Conservation (phyloP, 1,284 basidiomycete species). For the Meira nashicola region DNA sequence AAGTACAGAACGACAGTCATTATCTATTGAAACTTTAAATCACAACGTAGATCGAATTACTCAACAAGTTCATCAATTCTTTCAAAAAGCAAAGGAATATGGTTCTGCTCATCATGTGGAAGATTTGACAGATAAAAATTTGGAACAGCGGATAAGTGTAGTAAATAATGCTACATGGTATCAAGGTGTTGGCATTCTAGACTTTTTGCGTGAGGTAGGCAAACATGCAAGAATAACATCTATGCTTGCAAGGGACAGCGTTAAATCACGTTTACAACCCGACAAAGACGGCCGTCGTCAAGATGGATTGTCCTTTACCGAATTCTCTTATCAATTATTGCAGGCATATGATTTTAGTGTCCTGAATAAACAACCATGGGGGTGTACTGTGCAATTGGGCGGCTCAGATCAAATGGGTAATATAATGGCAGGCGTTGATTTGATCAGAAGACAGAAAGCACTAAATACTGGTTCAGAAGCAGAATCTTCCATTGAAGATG, state of each 20-base stretch:
- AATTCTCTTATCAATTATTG: conserved; percentile 93
- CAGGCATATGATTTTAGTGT: conserved; percentile 92
- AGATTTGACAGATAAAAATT: not conserved
- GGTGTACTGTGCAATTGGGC: conserved; percentile 83
- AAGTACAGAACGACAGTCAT: conserved; percentile 71
- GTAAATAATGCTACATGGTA: conserved; percentile 86
- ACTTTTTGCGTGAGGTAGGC: conserved; percentile 79
- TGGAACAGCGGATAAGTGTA: conserved; percentile 13
- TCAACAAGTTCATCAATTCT: conserved; percentile 67
- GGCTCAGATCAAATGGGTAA: conserved; percentile 99
- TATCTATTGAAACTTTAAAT: conserved; percentile 62
- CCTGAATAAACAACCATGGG: conserved; percentile 61
- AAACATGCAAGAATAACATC: conserved; percentile 74
- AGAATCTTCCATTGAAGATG: not conserved
- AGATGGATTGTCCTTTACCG: conserved; percentile 82
- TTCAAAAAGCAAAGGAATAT: conserved; percentile 63
- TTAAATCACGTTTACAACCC: conserved; percentile 55
- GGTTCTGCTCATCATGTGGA: conserved; percentile 27
- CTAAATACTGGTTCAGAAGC: conserved; percentile 16
- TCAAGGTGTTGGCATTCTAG: conserved; percentile 66
- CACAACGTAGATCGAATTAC: conserved; percentile 68
- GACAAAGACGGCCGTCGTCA: conserved; percentile 45
- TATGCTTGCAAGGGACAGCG: conserved; percentile 88
- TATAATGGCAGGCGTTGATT: conserved; percentile 82
- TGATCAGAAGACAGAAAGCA: conserved; percentile 64